Evolutionary conservation across 352 stramenopile genomes (phyloP), one percentile per base, ranked within the genome.

Genomic region (Globisporangium barbulae): DNA sequence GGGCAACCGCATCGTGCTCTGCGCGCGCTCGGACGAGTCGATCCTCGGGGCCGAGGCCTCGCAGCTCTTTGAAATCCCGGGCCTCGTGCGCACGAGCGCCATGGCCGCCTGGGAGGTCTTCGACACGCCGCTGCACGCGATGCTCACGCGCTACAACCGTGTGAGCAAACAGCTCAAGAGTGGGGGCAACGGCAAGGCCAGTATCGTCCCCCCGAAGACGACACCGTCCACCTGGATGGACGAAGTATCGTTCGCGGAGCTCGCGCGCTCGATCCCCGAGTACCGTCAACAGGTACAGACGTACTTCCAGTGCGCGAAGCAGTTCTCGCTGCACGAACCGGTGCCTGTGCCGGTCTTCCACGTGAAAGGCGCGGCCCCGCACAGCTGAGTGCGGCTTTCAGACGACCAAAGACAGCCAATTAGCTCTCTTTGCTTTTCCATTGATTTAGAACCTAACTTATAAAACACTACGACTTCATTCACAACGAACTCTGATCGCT

Each of bases 1-100:
- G 1, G 85, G 83, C 31, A 92, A 94, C 67, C 85, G 85, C 39
- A 70, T 91, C 33, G 77, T 90, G 44, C 76, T 94, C 9, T 63
- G 82, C 31, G 83, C 85, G 53, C 78, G 75, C 54, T 94, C 85
- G 42, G 85, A 94, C 48, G 83, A 88, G 63, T 71, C 75, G 1
- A 67, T 94, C 41, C 83, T 94, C 68, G 85, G 85, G 5, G 69
- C 78, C 6, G 79, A 85, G 39, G 82, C 76, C 1, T 70, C 79
- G 25, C 70, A 76, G 41, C 65, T 92, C 6, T 92, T 92, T 48
- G 83, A 92, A 50, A 90, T 92, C 61, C 79, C 77, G 28, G 83
- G 81, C 3, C 73, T 92, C 37, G 71, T 90, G 30, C 79, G 78
- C 39, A 63, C 67, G 3, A 50, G 68, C 4, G 69, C 65, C 15